Conservation (phyloP, 352 stramenopile genomes). For the Phytophthora pini region DNA sequence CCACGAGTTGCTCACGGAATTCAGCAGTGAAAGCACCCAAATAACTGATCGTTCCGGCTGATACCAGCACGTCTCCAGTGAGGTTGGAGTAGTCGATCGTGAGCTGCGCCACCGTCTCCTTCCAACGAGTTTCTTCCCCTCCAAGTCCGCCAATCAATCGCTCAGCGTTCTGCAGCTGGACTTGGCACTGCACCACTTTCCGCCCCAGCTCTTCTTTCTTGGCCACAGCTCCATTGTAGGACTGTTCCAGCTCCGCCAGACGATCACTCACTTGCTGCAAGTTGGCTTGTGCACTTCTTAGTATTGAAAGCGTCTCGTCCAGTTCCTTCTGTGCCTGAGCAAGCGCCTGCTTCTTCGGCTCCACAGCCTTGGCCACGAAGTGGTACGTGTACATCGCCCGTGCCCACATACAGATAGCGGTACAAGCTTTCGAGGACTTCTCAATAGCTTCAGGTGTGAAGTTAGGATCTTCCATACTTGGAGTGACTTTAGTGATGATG, state of each 20-base stretch:
- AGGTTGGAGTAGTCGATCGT: slow-evolving; percentile 81
- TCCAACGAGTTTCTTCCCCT: slow-evolving; percentile 88
- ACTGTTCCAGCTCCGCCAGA: slow-evolving; percentile 84
- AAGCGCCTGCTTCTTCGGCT: slow-evolving; percentile 92
- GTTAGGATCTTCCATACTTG: slow-evolving; percentile 91
- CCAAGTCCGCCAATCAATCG: slow-evolving; percentile 83
- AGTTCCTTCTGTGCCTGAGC: slow-evolving; percentile 85
- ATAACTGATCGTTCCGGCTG: slow-evolving; percentile 89
- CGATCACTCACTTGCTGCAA: slow-evolving; percentile 88
- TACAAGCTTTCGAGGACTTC: slow-evolving; percentile 92
- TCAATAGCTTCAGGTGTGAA: slow-evolving; percentile 93
- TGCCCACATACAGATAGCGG: slow-evolving; percentile 94
- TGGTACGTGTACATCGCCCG: slow-evolving; percentile 95
- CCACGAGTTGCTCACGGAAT: slow-evolving; percentile 79
- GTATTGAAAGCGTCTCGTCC: slow-evolving; percentile 84
- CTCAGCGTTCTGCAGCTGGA: slow-evolving; percentile 90
- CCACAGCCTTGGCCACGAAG: slow-evolving; percentile 91
- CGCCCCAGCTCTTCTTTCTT: slow-evolving; percentile 93
- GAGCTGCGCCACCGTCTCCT: slow-evolving; percentile 80
- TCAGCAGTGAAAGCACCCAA: slow-evolving; percentile 87
- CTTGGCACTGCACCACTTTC: slow-evolving; percentile 91
- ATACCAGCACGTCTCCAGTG: slow-evolving; percentile 87
- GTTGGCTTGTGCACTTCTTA: slow-evolving; percentile 83
- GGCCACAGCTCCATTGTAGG: slow-evolving; percentile 81
- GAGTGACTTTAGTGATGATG: slow-evolving; percentile 82